Evolutionary conservation across 495 filamentous ascomycete genomes (phyloP).

Genomic region (Xylona heveae): DNA sequence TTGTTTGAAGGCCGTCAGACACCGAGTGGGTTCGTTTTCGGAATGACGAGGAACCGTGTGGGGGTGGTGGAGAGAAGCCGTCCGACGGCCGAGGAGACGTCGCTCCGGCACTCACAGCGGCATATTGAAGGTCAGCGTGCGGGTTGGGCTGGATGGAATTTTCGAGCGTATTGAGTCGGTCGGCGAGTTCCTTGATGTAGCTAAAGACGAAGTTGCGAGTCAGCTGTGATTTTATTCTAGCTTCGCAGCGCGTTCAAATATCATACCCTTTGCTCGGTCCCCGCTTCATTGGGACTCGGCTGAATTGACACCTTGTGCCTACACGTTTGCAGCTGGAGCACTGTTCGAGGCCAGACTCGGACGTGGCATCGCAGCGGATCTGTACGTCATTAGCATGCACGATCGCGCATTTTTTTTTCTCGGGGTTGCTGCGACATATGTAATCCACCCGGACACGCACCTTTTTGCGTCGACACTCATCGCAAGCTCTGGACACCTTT

Average conservation of each 20-base stretch:
- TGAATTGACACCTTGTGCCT: conserved; percentile 62
- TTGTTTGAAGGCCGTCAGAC: conserved; percentile 19
- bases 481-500: conserved; percentile 85
- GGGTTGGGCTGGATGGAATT: conserved; percentile 14
- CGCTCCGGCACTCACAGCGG: conserved; percentile 4
- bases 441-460: conserved; percentile 16
- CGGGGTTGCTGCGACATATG: not conserved
- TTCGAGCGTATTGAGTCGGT: conserved; percentile 69
- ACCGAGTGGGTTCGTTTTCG: conserved; percentile 37
- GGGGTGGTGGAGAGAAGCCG: conserved; percentile 8
- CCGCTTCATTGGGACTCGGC: conserved; percentile 82
- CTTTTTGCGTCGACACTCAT: conserved; percentile 92
- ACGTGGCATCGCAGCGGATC: conserved; percentile 81
- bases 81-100: not conserved
- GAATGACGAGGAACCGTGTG: conserved; percentile 8
- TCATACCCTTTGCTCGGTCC: conserved; percentile 84
- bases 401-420: conserved; percentile 8
- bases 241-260: not conserved
- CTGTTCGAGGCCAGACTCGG: conserved; percentile 53
- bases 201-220: conserved; percentile 18
- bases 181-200: conserved; percentile 91
- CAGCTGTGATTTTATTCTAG: conserved; percentile 1
- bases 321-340: conserved; percentile 77
- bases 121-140: conserved; percentile 12
- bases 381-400: conserved; percentile 11